Evolutionary conservation across 495 filamentous ascomycete genomes (phyloP).

Genomic region (Neurospora cerealis): DNA sequence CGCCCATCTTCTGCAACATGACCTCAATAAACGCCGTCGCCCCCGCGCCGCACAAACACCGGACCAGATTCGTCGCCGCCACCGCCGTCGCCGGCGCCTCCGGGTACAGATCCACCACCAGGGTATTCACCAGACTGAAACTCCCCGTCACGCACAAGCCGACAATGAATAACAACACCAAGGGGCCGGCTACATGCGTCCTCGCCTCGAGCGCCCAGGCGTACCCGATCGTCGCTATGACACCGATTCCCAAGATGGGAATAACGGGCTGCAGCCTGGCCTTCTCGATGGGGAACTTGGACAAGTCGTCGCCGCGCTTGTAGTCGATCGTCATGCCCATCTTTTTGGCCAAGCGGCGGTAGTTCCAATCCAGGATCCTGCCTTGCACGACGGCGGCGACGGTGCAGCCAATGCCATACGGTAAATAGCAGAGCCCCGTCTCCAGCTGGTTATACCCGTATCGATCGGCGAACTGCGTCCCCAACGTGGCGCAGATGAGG

Average conservation of each 20-base stretch:
- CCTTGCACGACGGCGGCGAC: conserved; percentile 59
- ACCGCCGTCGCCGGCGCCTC: conserved; percentile 36
- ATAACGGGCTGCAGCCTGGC: conserved; percentile 48
- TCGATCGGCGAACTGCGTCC: conserved; percentile 48
- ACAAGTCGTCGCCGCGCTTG: conserved; percentile 42
- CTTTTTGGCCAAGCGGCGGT: conserved; percentile 38
- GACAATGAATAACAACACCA: conserved; percentile 47
- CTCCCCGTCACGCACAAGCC: conserved; percentile 43
- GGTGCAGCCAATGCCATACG: conserved; percentile 56
- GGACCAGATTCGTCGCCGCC: conserved; percentile 37
- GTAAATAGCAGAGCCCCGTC: conserved; percentile 52
- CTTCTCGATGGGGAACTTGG: conserved; percentile 53
- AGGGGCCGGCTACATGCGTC: conserved; percentile 36
- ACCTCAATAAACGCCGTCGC: conserved; percentile 33
- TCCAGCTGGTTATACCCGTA: conserved; percentile 60
- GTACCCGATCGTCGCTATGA: conserved; percentile 37
- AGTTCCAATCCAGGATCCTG: conserved; percentile 47
- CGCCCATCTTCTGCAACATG: conserved; percentile 32
- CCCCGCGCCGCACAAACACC: conserved; percentile 35
- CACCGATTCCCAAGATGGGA: conserved; percentile 34
- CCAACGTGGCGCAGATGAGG: conserved; percentile 40
- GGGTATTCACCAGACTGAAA: conserved; percentile 40
- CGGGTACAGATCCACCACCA: conserved; percentile 38
- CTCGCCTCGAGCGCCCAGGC: conserved; percentile 47
- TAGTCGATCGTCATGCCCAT: conserved; percentile 39